Conservation (phyloP, 768 basidiomycete species). For the Mycena polygramma region DNA sequence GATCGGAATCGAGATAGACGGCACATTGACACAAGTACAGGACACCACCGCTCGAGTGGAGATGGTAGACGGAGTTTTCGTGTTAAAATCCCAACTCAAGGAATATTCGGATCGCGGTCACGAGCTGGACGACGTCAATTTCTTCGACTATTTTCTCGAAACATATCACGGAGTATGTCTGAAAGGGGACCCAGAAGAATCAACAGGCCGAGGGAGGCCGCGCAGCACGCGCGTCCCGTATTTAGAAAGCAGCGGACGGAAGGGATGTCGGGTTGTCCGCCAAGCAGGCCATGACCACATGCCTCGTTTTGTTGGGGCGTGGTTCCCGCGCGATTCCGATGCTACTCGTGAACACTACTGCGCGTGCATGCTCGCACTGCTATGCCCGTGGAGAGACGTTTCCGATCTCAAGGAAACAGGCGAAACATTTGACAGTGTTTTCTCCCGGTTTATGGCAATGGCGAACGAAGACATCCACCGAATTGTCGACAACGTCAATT, state of each 20-base stretch:
- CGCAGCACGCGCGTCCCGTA: constrained; percentile 36
- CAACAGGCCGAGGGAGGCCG: constrained; percentile 6
- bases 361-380: constrained; percentile 51
- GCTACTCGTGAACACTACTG: constrained; percentile 46
- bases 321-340: constrained; percentile 49
- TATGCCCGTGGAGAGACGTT: constrained; percentile 54
- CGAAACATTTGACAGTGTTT: constrained; percentile 43
- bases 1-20: no score
- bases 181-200: background rate
- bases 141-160: constrained; percentile 46
- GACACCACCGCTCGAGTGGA: background rate
- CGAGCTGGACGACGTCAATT: constrained; percentile 30
- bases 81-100: constrained; percentile 38
- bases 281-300: constrained; percentile 46
- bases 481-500: constrained; percentile 46
- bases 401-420: constrained; percentile 41
- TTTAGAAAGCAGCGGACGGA: constrained; percentile 4
- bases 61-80: background rate
- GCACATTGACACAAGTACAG: background rate
- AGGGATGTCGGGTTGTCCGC: constrained; percentile 36
- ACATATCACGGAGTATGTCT: constrained; percentile 46
- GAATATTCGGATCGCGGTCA: constrained; percentile 46
- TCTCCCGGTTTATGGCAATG: constrained; percentile 21
- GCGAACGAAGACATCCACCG: background rate
- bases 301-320: constrained; percentile 53